These are phyloP conservation scores for Rossbeevera mucosa DNA, from an alignment of 768 basidiomycete species.

Conservation along the genomic window DNA sequence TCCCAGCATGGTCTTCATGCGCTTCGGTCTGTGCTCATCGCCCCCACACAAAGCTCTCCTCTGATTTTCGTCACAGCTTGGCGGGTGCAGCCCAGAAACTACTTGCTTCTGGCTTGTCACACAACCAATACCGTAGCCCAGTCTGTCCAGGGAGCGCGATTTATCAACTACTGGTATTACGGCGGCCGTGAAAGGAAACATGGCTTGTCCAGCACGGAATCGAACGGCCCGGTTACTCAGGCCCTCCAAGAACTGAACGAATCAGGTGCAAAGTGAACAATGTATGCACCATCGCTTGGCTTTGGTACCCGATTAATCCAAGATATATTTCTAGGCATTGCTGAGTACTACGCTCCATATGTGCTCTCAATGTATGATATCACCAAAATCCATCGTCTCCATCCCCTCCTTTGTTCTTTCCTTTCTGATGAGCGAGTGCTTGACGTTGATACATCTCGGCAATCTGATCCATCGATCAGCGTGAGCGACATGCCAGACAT, in stretches of 20 bases:
- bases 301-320: not conserved
- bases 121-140: constrained; percentile 88
- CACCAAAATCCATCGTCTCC: constrained; percentile 80
- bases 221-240: constrained; percentile 43
- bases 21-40: constrained; percentile 58
- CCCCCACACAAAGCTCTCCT: not conserved
- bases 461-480: constrained; percentile 44
- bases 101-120: constrained; percentile 93
- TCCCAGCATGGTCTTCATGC: constrained; percentile 80
- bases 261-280: constrained; percentile 23
- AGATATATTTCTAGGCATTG: constrained; percentile 4
- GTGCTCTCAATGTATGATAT: constrained; percentile 17
- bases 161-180: constrained; percentile 85
- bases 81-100: constrained; percentile 94
- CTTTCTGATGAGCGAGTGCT: constrained; percentile 70
- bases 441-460: constrained; percentile 94
- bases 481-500: not conserved
- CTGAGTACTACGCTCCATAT: constrained; percentile 14
- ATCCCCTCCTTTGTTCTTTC: constrained; percentile 63
- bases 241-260: constrained; percentile 42
- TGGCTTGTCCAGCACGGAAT: constrained; percentile 32
- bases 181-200: constrained; percentile 80
- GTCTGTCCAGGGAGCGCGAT: constrained; percentile 75
- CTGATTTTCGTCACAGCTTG: constrained; percentile 55
- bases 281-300: not conserved